phyloP scores from a whole-genome alignment of 306 rosid species.

The Malus asiatica region DNA sequence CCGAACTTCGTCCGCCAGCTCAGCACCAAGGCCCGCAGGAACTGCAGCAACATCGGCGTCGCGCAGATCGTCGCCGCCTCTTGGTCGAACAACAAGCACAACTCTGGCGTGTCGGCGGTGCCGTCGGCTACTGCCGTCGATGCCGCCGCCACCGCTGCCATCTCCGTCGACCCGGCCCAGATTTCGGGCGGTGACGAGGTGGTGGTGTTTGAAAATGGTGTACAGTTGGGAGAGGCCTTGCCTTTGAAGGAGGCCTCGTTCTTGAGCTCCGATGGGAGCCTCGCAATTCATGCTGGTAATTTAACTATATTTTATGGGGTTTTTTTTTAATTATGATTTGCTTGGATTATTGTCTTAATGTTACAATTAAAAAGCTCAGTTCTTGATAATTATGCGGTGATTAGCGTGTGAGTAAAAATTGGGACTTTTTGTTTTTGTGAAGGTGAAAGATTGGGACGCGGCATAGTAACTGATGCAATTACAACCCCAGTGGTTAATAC shows the following conservation, averaged over 20 bases:
- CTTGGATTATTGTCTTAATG: neutral
- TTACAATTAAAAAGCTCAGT: neutral
- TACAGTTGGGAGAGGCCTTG: slow-evolving; percentile 30
- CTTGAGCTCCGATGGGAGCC: slow-evolving; percentile 66
- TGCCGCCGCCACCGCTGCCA: slow-evolving; percentile 41
- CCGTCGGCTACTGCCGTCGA: slow-evolving; percentile 48
- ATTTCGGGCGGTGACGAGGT: slow-evolving; percentile 35
- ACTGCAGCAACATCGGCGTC: slow-evolving; percentile 96
- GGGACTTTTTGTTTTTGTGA: slow-evolving; percentile 11
- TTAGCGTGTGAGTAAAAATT: slow-evolving; percentile 10
- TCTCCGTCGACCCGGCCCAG: slow-evolving; percentile 29
- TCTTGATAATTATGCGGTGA: slow-evolving; percentile 1
- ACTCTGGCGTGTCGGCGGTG: slow-evolving; percentile 28
- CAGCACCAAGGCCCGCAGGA: slow-evolving; percentile 86
- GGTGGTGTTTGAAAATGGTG: slow-evolving; percentile 43
- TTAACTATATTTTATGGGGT: neutral
- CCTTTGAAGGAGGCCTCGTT: slow-evolving; percentile 50
- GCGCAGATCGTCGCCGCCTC: slow-evolving; percentile 99
- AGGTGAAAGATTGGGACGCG: slow-evolving; percentile 92
- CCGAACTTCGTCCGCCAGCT: slow-evolving; percentile 91
- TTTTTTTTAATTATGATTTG: neutral
- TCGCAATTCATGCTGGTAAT: slow-evolving; percentile 74
- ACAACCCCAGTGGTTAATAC: slow-evolving; percentile 92
- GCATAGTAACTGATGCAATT: slow-evolving; percentile 75
- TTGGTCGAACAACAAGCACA: slow-evolving; percentile 65